A percentile compares a stretch with the other conserved stretches of the same genome.
Evolutionary conservation across 2,329 filamentous ascomycete species (phyloP).

Genomic region (Colletotrichum sansevieriae): DNA sequence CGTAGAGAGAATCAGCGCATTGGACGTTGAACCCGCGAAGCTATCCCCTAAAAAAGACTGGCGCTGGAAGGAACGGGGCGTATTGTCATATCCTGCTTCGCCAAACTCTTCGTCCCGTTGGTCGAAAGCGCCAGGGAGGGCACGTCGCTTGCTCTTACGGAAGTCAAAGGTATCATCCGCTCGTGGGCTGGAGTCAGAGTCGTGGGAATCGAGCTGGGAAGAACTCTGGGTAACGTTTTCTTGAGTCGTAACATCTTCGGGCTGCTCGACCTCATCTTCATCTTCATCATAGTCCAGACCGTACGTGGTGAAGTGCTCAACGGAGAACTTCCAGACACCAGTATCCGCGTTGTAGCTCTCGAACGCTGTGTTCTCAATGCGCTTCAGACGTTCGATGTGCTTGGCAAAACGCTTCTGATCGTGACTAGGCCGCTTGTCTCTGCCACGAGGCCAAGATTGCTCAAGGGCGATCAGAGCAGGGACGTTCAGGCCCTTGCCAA

Average conservation of each 20-base stretch:
- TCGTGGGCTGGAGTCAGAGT: conserved; percentile 51
- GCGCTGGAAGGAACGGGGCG: conserved; percentile 51
- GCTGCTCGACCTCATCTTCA: conserved; percentile 64
- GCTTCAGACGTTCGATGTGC: conserved; percentile 85
- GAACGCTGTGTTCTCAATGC: conserved; percentile 85
- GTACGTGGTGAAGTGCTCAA: conserved; percentile 98
- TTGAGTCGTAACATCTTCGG: neutral
- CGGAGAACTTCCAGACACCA: conserved; percentile 90
- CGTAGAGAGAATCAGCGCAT: conserved; percentile 69
- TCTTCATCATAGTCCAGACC: conserved; percentile 87
- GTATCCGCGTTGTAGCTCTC: conserved; percentile 82
- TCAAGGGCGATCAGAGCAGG: conserved; percentile 89
- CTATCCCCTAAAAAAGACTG: conserved; percentile 94
- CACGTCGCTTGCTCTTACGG: conserved; percentile 56
- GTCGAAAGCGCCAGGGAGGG: conserved; percentile 86
- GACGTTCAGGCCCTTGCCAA: conserved; percentile 92
- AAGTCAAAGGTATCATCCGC: conserved; percentile 72
- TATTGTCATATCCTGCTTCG: conserved; percentile 58
- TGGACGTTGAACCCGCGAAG: conserved; percentile 84
- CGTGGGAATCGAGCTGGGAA: conserved; percentile 46
- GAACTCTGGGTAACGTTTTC: neutral
- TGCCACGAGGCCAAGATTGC: conserved; percentile 89
- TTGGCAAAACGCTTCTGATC: conserved; percentile 78
- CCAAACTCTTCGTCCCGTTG: conserved; percentile 65
- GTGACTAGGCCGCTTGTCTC: conserved; percentile 65